Percentiles rank a stretch among this genome's conserved stretches.
Conservation (phyloP, 768 basidiomycete genomes). For the Filobasidium floriforme region DNA sequence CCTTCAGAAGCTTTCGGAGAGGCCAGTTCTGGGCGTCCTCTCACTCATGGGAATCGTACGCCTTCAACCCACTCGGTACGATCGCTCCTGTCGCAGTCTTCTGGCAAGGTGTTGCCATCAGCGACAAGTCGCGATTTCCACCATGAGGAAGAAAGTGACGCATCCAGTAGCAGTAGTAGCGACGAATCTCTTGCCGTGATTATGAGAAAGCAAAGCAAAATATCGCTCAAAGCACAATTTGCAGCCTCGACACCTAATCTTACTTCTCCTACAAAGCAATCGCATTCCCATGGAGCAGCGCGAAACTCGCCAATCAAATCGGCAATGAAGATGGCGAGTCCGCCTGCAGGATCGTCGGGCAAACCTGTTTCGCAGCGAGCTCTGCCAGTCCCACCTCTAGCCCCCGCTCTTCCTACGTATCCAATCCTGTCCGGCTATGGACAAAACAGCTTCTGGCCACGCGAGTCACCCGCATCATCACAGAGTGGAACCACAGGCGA, state of each 20-base stretch:
- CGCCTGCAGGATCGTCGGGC: no score
- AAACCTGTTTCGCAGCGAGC: constrained; percentile 8
- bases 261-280: constrained; percentile 8
- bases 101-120: background rate
- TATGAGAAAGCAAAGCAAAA: constrained; percentile 12
- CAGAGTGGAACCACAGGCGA: constrained; percentile 24
- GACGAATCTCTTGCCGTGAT: constrained; percentile 20
- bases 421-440: constrained; percentile 4
- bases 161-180: constrained; percentile 15
- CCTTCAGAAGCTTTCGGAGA: constrained; percentile 23
- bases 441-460: background rate
- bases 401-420: background rate
- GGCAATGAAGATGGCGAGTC: background rate
- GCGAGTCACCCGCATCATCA: constrained; percentile 24
- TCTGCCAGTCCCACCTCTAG: background rate
- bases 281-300: constrained; percentile 3
- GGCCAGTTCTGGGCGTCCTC: background rate
- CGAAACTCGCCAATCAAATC: background rate
- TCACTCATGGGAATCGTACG: background rate
- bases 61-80: constrained; percentile 7
- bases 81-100: background rate
- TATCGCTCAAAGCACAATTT: constrained; percentile 6
- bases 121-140: background rate
- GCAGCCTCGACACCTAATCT: background rate
- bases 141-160: constrained; percentile 4